Evolutionary conservation across 495 filamentous ascomycete genomes (phyloP), one percentile per base, ranked within the genome.

Genomic region (Rhypophila decipiens): DNA sequence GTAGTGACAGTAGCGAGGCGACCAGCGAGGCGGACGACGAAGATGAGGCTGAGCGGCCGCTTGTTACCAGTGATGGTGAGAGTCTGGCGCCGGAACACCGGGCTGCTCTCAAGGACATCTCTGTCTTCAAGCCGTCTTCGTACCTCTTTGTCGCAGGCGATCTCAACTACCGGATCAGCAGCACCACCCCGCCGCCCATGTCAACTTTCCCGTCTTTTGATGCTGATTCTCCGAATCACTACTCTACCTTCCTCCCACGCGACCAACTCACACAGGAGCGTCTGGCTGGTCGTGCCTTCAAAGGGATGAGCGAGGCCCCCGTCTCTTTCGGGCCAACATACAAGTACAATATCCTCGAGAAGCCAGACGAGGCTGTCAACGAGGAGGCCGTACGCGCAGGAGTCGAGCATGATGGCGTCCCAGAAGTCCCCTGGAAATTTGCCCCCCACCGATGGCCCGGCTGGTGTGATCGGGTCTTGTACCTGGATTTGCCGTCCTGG

Each of bases 381-480:
- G 55, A 44, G 33, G 46, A 20, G 1, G 53, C 49, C 15, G 47
- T 53, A 3, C 43, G 43, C 45, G 33, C 29, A 19, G 55, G 50
- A 13, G 27, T 22, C 19, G 41, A 9, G 9, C 13, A 20, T 0
- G 59, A 49, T 20, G 58, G 54, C 44, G 43, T 47, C 2, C 59
- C 63, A 20, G 63, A 65, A 36, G 69, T 79, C 10, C 67, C 74
- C 13, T 95, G 88, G 87, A 65, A 68, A 31, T 95, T 88, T 79
- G 82, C 88, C 20, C 69, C 64, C 37, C 82, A 87, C 57, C 82
- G 93, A 33, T 95, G 84, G 80, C 93, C 93, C 1, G 85, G 85
- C 58, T 98, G 93, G 91, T 94, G 88, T 51, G 93, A 98, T 63
- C 81, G 93, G 11, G 83, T 98, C 35, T 68, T 98, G 15, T 96